Conservation (phyloP, 306 rosid species). For the Vigna hirtella region DNA sequence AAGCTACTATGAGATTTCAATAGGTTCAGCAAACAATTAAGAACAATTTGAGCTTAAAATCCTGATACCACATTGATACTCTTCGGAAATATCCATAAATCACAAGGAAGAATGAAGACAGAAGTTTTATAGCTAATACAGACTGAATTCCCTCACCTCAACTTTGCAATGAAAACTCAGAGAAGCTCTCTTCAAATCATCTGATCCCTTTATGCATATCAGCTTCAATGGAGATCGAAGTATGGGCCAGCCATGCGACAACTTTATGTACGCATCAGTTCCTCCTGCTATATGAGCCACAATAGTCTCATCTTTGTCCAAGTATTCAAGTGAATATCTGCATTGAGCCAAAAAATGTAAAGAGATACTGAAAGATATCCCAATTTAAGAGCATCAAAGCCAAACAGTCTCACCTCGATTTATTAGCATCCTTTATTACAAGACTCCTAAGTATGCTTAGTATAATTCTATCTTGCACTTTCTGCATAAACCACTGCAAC, state of each 20-base stretch:
- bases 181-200: constrained; percentile 59
- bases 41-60: constrained; percentile 21
- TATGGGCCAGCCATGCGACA: constrained; percentile 80
- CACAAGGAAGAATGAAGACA: constrained; percentile 26
- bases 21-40: constrained; percentile 16
- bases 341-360: constrained; percentile 36
- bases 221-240: constrained; percentile 71
- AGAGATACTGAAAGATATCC: constrained; percentile 26
- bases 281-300: constrained; percentile 73
- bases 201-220: constrained; percentile 65
- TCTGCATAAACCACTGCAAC: constrained; percentile 77
- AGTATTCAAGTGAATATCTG: constrained; percentile 71
- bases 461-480: constrained; percentile 77
- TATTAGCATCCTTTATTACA: constrained; percentile 67
- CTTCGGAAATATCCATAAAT: constrained; percentile 24
- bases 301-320: constrained; percentile 70
- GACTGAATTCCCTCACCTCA: constrained; percentile 60
- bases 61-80: constrained; percentile 7
- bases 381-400: constrained; percentile 28
- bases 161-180: constrained; percentile 65
- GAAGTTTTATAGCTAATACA: constrained; percentile 20
- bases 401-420: constrained; percentile 64
- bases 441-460: constrained; percentile 63
- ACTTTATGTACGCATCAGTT: constrained; percentile 70
- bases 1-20: constrained; percentile 8